Base-by-base conservation (phyloP, 768 basidiomycete genomes). In the Boletus sensibilis region DNA sequence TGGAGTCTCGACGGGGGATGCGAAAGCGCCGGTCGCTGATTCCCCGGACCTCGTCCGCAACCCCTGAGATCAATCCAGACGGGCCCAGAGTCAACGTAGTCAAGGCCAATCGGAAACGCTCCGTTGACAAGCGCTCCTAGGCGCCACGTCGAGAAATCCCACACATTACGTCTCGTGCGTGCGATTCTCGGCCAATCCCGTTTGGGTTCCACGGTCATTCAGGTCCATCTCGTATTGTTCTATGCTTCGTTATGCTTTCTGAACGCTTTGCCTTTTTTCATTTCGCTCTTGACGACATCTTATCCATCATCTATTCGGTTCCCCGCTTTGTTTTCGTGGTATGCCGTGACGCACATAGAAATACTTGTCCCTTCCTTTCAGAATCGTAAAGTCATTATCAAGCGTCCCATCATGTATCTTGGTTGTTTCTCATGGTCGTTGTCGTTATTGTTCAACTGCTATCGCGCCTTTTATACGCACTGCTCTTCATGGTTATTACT, bases 1-100 rank as follows among this genome's bases (percentile, higher is more conserved):
- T 76, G 7, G 86, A 86, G 68, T 88, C 86, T 62, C 78, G 86
- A 35, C 79, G 88, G 18, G 88, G 88, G 11, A 82, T 86, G 79
- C 78, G 85, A 49, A 74, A 73, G 64, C 70, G 74, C 70, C 43
- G 63, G 68, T 69, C 74, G 74, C 64, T 73, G 38, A 37, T 73
- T 34, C 72, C 70, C 18, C 68, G 72, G 21, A 64, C 60, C 20
- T 60, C 64, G 4, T 72, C 70, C 16, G 25, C 65, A 2, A 40
- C 60, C 7, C 68, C 71, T 38, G 70, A 71, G n/a, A 55, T 56
- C 42, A 69, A 55, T 41, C 11, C 57, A 52, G 68, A 61, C 3
- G 58, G 69, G 29, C 53, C 71, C 20, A 65, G 66, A 58, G 63
- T 64, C 29, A 63, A 58, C 16, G 8, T 57, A 3, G 45, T 52